Conservation (phyloP, 1,139 yeast species). For the Pichia terricola region DNA sequence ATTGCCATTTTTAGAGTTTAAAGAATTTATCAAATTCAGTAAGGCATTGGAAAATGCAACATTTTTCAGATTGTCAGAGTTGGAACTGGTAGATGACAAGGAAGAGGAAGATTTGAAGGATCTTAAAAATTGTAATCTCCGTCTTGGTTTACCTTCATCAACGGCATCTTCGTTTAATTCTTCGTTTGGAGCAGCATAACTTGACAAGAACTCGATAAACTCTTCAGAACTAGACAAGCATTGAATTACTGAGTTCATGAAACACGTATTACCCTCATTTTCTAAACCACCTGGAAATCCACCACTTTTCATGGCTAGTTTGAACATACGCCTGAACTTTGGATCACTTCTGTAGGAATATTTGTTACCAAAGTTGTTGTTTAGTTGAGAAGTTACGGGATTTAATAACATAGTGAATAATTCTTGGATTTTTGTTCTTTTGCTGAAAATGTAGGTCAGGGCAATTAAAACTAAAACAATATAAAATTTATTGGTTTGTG, state of each 20-base stretch:
- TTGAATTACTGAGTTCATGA: conserved; percentile 85
- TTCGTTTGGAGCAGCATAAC: conserved; percentile 24
- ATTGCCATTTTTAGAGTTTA: conserved; percentile 49
- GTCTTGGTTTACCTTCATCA: neutral
- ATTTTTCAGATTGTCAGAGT: neutral
- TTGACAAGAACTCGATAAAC: conserved; percentile 46
- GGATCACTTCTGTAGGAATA: conserved; percentile 11
- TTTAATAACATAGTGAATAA: neutral
- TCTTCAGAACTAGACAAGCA: conserved; percentile 69
- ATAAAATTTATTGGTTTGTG: too few species aligned
- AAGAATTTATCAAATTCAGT: conserved; percentile 38
- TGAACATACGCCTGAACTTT: conserved; percentile 11
- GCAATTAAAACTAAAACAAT: neutral
- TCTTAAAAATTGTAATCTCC: neutral
- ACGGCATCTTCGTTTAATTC: neutral
- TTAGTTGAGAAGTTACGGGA: neutral
- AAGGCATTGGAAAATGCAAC: conserved; percentile 46
- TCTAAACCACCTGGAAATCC: conserved; percentile 76
- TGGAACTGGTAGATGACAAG: neutral
- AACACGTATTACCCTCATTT: conserved; percentile 90
- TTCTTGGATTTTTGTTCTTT: conserved; percentile 2
- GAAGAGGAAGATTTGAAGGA: neutral
- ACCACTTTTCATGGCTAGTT: conserved; percentile 40
- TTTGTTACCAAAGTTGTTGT: neutral
- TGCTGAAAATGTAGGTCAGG: too few species aligned